Conservation (phyloP, 805 yeast genomes). For the Sugiyamaella qingdaonensis region DNA sequence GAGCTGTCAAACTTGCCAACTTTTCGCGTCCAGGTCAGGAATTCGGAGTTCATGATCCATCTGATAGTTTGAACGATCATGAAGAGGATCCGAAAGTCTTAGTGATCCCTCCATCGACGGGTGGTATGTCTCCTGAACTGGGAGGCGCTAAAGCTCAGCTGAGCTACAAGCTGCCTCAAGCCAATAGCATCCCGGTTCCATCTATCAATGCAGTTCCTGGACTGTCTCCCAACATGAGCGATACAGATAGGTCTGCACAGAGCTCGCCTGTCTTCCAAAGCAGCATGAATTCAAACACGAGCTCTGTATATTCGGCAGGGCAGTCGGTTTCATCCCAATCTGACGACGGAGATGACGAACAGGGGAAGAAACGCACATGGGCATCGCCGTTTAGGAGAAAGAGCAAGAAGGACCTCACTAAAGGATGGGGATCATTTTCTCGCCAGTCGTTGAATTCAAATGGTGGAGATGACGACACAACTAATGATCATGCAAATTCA, state of each 20-base stretch:
- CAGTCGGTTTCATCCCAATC: constrained; percentile 21
- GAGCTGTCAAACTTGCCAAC: constrained; percentile 33
- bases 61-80: background rate
- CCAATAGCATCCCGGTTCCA: background rate
- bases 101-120: constrained; percentile 1
- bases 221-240: constrained; percentile 7
- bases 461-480: constrained; percentile 3
- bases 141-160: background rate
- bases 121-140: constrained; percentile 1
- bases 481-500: constrained; percentile 4
- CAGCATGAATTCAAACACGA: constrained; percentile 21
- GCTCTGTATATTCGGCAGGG: constrained; percentile 24
- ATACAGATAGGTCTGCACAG: constrained; percentile 18
- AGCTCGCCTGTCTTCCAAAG: constrained; percentile 20
- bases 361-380: constrained; percentile 36
- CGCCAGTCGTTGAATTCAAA: constrained; percentile 9
- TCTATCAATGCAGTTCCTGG: constrained; percentile 15
- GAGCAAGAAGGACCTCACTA: constrained; percentile 31
- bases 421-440: constrained; percentile 23
- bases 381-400: constrained; percentile 41
- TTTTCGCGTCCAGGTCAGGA: constrained; percentile 26
- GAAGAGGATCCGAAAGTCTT: constrained; percentile 3
- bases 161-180: background rate
- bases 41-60: constrained; percentile 4
- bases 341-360: constrained; percentile 9